Evolutionary conservation across 2,329 filamentous ascomycete genomes (phyloP).

Genomic region (Dactylellina haptotyla): DNA sequence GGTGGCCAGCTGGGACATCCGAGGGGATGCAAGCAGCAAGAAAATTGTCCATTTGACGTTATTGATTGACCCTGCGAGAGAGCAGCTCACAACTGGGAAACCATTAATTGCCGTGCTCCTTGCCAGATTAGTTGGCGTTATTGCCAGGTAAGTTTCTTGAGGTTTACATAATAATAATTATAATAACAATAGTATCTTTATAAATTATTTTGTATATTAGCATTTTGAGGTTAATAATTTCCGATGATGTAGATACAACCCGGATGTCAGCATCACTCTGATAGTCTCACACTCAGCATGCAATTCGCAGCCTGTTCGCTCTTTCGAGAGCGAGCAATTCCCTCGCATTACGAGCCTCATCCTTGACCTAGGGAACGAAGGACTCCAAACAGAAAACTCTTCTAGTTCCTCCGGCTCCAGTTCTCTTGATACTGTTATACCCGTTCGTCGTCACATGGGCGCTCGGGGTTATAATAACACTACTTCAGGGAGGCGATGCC

Average conservation of each 20-base stretch:
- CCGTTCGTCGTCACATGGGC: conserved; percentile 49
- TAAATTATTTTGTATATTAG: too few species aligned
- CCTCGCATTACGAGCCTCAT: conserved; percentile 55
- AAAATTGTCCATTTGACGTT: conserved; percentile 55
- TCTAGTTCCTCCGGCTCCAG: conserved; percentile 36
- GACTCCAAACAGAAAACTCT: not conserved
- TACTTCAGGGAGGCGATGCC: conserved; percentile 27
- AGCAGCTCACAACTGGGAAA: conserved; percentile 32
- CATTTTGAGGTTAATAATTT: not conserved
- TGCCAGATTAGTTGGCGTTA: conserved; percentile 52
- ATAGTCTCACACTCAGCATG: conserved; percentile 56
- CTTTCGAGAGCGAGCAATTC: conserved; percentile 55
- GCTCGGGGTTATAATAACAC: conserved; percentile 20
- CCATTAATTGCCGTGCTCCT: conserved; percentile 56
- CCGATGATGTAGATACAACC: conserved; percentile 54
- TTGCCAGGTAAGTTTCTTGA: conserved; percentile 54
- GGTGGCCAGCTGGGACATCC: conserved; percentile 54
- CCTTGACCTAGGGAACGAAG: conserved; percentile 54
- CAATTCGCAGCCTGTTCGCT: conserved; percentile 56
- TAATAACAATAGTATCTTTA: too few species aligned
- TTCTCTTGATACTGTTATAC: conserved; percentile 53
- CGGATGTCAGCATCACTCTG: conserved; percentile 54
- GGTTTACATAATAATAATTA: not conserved
- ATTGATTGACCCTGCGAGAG: conserved; percentile 55
- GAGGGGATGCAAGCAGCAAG: conserved; percentile 56